Base-by-base conservation (phyloP, 2,329 filamentous ascomycete genomes). In the Cercospora sp. region DNA sequence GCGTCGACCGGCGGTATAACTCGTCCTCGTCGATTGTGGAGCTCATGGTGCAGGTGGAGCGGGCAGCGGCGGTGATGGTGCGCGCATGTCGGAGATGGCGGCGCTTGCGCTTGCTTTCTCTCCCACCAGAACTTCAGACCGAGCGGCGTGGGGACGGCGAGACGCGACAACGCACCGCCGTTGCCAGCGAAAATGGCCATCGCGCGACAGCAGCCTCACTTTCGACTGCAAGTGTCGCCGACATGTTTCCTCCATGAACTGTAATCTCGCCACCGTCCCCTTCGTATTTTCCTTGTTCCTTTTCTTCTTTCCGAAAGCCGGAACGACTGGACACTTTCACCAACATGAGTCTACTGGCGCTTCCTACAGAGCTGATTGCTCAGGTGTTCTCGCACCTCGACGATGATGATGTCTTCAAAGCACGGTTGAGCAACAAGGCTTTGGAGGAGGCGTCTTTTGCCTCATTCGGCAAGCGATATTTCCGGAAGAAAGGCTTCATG, bases 1-100 rank as follows among this genome's bases (percentile, higher is more conserved):
- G 95, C 58, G 92, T 94, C 0, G 94, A 96, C 62, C 91, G 87
- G 33, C 93, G 89, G 81, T 98, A 99, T 65, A 94, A 86, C 73
- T 92, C 91, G 81, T 99, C 95, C 85, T 99, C 95, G 69, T 89
- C 91, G 87, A 96, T 68, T 33, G 60, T 60, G 57, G 33, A 63
- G 58, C 36, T 58, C 67, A 60, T 67, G 57, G 45, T 61, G 63
- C 36, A 45, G 63, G 28, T 64, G 61, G 20, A 31, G 45, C 28
- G 12, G 60, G 63, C 31, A 30, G 58, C 58, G 20, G 58, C 9
- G 58, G 16, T 28, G 53, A 13, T 28, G 48, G 48, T 28, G 18
- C 48, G 20, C 18, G 48, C 48, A 53, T 53, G 48, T 53, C 48
- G 48, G 36, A n/a, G 16, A 39, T 13, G 36, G 20, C 45, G 45